Conservation (phyloP, 768 basidiomycete genomes). For the Serendipita sp. region DNA sequence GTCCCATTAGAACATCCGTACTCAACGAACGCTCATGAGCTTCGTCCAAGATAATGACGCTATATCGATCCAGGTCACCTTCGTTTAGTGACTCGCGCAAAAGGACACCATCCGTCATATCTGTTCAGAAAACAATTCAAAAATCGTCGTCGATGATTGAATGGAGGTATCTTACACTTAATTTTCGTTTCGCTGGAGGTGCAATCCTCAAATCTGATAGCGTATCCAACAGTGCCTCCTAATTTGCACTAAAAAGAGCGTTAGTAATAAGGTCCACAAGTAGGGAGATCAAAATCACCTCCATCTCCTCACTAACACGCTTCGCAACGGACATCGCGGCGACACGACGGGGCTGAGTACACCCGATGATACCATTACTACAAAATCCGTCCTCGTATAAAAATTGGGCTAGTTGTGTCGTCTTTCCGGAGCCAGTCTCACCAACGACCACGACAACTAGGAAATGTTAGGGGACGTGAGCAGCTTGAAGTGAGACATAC, state of each 20-base stretch:
- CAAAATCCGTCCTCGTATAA: conserved; percentile 96
- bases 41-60: conserved; percentile 96
- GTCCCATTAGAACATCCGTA: conserved; percentile 96
- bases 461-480: not conserved
- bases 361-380: conserved; percentile 76
- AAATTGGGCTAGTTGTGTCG: conserved; percentile 90
- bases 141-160: not conserved
- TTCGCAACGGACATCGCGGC: conserved; percentile 99
- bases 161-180: conserved; percentile 59
- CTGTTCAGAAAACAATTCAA: conserved; percentile 26
- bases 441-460: conserved; percentile 88
- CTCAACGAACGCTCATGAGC: conserved; percentile 95
- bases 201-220: conserved; percentile 97
- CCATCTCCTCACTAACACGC: conserved; percentile 98
- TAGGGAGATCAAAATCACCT: conserved; percentile 36
- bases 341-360: conserved; percentile 95
- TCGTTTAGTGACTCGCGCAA: conserved; percentile 97
- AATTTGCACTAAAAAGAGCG: conserved; percentile 52
- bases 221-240: conserved; percentile 84
- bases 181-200: conserved; percentile 89
- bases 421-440: conserved; percentile 99
- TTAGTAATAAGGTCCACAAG: not conserved
- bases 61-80: conserved; percentile 94
- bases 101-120: conserved; percentile 98
- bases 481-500: not conserved